These are phyloP conservation scores for Backusella macrospora DNA, from an alignment of 192 early-diverging fungal genomes.

Conservation along the genomic window DNA sequence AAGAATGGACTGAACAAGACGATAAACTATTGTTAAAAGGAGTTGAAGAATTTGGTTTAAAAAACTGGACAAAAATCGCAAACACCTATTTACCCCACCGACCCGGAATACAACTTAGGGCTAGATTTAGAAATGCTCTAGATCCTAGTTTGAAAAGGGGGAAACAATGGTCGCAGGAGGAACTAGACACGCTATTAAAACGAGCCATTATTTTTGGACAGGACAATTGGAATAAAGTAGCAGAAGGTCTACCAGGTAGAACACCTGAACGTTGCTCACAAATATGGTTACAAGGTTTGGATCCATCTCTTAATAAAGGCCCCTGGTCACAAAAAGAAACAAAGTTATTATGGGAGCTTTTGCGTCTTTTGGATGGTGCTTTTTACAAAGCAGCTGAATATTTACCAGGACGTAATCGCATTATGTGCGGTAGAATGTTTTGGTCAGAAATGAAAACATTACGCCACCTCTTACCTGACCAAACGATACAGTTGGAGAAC, in stretches of 20 bases:
- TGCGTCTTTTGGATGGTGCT: background rate
- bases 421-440: background rate
- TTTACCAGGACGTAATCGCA: slow-evolving; percentile 15
- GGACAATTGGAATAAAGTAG: background rate
- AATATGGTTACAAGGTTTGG: background rate
- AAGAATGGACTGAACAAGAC: slow-evolving; percentile 29
- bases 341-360: slow-evolving; percentile 28
- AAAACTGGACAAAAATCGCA: slow-evolving; percentile 23
- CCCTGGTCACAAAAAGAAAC: slow-evolving; percentile 22
- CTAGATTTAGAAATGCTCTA: background rate
- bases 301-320: slow-evolving; percentile 13
- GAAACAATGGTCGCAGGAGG: slow-evolving; percentile 22
- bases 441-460: background rate
- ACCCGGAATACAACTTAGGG: background rate
- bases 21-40: slow-evolving; percentile 12
- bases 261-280: background rate
- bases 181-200: slow-evolving; percentile 23
- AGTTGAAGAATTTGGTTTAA: background rate
- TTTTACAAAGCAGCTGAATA: slow-evolving; percentile 1
- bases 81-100: slow-evolving; percentile 17
- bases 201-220: slow-evolving; percentile 22
- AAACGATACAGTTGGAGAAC: background rate
- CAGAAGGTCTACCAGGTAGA: background rate
- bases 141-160: background rate
- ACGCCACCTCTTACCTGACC: background rate